Conservation (phyloP, 2,329 filamentous ascomycete species). For the Aspergillus awamori region DNA sequence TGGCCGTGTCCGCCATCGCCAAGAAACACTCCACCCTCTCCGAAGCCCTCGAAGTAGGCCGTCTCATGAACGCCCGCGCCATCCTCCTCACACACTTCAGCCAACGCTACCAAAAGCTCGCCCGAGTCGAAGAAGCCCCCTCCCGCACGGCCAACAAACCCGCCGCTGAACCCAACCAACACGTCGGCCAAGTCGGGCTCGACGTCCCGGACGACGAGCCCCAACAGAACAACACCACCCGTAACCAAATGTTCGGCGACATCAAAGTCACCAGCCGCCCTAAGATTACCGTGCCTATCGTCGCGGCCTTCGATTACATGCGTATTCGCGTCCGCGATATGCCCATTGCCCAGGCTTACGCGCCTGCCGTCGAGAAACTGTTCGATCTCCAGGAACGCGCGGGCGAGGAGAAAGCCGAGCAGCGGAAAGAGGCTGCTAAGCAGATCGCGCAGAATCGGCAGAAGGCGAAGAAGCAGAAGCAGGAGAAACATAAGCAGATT, state of each 20-base stretch:
- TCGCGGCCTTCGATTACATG: slow-evolving; percentile 67
- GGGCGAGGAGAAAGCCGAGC: slow-evolving; percentile 30
- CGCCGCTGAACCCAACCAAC: slow-evolving; percentile 24
- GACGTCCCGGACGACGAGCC: slow-evolving; percentile 29
- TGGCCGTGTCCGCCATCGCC: slow-evolving; percentile 72
- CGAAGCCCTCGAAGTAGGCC: slow-evolving; percentile 79
- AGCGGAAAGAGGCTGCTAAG: slow-evolving; percentile 16
- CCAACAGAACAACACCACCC: slow-evolving; percentile 17
- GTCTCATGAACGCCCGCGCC: slow-evolving; percentile 75
- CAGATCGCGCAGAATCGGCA: slow-evolving; percentile 24
- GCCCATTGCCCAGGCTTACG: slow-evolving; percentile 58
- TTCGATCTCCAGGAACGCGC: slow-evolving; percentile 47
- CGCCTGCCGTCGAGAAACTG: slow-evolving; percentile 58
- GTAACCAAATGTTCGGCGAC: not conserved
- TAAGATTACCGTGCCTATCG: slow-evolving; percentile 35
- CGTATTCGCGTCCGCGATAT: slow-evolving; percentile 63
- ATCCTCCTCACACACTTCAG: slow-evolving; percentile 93
- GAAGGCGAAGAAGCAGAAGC: slow-evolving; percentile 26
- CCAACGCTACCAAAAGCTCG: slow-evolving; percentile 82
- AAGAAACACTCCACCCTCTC: slow-evolving; percentile 90
- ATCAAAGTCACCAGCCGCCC: not conserved
- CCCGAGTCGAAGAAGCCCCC: slow-evolving; percentile 28
- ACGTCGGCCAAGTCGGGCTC: slow-evolving; percentile 13
- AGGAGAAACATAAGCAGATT: slow-evolving; percentile 15
- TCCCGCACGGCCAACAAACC: slow-evolving; percentile 15